phyloP scores from a whole-genome alignment of 768 basidiomycete species.

The Pleurotus pulmonarius region DNA sequence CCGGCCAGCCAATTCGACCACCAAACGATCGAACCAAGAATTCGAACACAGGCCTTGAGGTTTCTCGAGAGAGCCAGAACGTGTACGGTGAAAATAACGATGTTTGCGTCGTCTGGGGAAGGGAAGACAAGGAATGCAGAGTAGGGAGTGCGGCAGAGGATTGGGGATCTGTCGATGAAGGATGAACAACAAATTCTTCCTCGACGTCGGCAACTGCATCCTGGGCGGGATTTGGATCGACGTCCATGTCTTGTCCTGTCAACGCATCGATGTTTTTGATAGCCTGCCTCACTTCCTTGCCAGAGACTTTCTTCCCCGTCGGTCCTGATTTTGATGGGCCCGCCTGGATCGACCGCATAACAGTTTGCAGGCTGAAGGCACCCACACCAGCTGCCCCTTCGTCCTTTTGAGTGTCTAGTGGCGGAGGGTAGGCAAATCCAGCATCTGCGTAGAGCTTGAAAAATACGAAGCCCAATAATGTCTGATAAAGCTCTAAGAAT shows the following conservation, averaged over 20 bases:
- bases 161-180: slow-evolving; percentile 48
- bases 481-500: slow-evolving; percentile 97
- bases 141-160: slow-evolving; percentile 56
- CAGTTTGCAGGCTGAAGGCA: slow-evolving; percentile 73
- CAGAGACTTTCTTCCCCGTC: slow-evolving; percentile 41
- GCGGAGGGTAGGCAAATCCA: slow-evolving; percentile 93
- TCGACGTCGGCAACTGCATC: slow-evolving; percentile 34
- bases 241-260: slow-evolving; percentile 20
- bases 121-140: slow-evolving; percentile 57
- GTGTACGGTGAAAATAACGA: slow-evolving; percentile 80
- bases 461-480: slow-evolving; percentile 89
- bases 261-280: slow-evolving; percentile 50
- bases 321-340: slow-evolving; percentile 42
- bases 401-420: slow-evolving; percentile 77
- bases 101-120: slow-evolving; percentile 54
- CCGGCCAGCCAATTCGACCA: slow-evolving; percentile 87
- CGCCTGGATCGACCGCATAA: slow-evolving; percentile 19
- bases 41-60: slow-evolving; percentile 88
- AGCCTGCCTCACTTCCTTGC: slow-evolving; percentile 54
- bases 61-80: slow-evolving; percentile 93
- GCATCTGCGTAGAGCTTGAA: slow-evolving; percentile 98
- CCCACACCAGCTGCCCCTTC: slow-evolving; percentile 86
- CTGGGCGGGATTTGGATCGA: slow-evolving; percentile 34
- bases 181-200: slow-evolving; percentile 69
- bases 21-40: slow-evolving; percentile 92